Evolutionary conservation across 2,329 filamentous ascomycete species (phyloP).

Genomic region (Apiospora hydei): DNA sequence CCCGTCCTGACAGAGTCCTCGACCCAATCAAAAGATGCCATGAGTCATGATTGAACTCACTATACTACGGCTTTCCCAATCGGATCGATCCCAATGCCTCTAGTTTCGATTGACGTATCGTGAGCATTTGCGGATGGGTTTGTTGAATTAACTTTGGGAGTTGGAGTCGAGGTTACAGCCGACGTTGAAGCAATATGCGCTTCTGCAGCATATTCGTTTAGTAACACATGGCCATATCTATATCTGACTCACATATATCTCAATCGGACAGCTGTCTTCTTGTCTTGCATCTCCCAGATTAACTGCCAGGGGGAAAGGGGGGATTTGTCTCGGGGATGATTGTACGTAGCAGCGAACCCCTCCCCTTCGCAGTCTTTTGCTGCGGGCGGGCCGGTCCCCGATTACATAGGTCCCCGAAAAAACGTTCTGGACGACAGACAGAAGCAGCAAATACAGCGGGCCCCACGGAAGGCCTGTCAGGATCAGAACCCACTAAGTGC

Average conservation of each 20-base stretch:
- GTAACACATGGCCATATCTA: too few species aligned
- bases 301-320: constrained; percentile 5
- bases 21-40: constrained; percentile 3
- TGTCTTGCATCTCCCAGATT: background rate
- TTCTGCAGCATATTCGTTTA: background rate
- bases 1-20: background rate
- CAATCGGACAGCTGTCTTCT: background rate
- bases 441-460: background rate
- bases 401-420: constrained; percentile 13
- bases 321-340: background rate
- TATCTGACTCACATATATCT: too few species aligned
- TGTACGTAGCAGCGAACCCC: background rate
- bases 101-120: background rate
- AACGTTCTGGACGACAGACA: constrained; percentile 6
- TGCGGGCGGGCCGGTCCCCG: constrained; percentile 1
- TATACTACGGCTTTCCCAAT: background rate
- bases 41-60: background rate
- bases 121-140: background rate
- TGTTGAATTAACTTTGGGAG: background rate
- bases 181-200: background rate
- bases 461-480: background rate
- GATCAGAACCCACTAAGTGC: background rate
- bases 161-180: constrained; percentile 10
- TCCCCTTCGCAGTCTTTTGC: background rate
- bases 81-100: background rate